Base-by-base conservation (phyloP, 108 stramenopile genomes). In the Skeletonema marinoi region DNA sequence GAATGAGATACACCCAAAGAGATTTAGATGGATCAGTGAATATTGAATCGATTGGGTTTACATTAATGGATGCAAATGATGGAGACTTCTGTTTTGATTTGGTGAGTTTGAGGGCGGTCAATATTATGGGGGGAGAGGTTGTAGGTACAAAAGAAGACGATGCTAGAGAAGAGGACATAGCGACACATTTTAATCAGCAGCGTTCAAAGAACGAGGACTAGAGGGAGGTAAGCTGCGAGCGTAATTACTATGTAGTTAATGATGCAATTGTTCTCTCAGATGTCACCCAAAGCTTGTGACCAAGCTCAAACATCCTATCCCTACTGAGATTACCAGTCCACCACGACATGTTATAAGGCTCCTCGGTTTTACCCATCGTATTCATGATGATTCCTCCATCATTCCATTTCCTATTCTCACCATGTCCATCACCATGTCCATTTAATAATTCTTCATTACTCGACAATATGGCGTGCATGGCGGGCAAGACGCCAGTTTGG, bases 51-150 rank as follows among this genome's bases (percentile, higher is more conserved):
- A 82, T 95, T 17, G 94, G 94, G 14, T 79, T 95, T 41, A 91
- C 94, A 5, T 65, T 95, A 2, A 93, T 93, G 94, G 94, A 95
- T 73, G 92, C 90, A 4, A 60, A 81, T 29, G 85, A 91, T 84
- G 94, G 94, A 39, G 82, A 87, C 69, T 95, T 95, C 83, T 60
- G 66, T 44, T 90, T 95, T 48, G 94, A 95, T 84, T 44, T 95
- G 68, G 85, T 90, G 1, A 80, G 88, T 32, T 75, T 95, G 46
- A 79, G 94, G 25, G 91, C 90, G 0, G 90, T 95, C 48, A 95
- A 95, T 68, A 33, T 79, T 25, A 33, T 84, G 64, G 64, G 75
- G 12, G 83, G 78, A 6, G 78, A 79, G 59, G 68, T 84, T 3
- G 68, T 82, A 16, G 78, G 78, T 0, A 58, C 60, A 13, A 35